Percentiles rank a stretch among this genome's conserved stretches.
phyloP scores from a whole-genome alignment of 495 filamentous ascomycete species.

The Hypoxylon lienhwacheense region DNA sequence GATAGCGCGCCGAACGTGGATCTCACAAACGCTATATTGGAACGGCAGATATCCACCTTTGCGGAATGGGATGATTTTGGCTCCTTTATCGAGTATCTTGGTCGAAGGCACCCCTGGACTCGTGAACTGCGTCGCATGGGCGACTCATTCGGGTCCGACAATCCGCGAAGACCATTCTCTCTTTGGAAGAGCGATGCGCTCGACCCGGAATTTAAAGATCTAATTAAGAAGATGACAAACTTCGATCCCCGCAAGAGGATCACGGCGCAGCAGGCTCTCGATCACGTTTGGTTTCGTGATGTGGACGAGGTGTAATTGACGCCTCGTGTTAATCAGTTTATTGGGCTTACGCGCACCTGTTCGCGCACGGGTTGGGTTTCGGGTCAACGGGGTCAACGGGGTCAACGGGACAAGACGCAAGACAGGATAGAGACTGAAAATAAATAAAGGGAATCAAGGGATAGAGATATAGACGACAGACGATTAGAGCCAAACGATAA shows the following conservation, averaged over 20 bases:
- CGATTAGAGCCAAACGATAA: constrained; percentile 12
- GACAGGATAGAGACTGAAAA: constrained; percentile 22
- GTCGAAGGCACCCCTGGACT: constrained; percentile 44
- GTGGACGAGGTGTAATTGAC: constrained; percentile 23
- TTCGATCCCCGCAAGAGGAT: constrained; percentile 42
- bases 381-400: background rate
- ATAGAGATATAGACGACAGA: constrained; percentile 28
- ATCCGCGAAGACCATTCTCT: constrained; percentile 42
- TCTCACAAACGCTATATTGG: constrained; percentile 48
- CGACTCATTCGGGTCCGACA: constrained; percentile 42
- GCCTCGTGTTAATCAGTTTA: constrained; percentile 1
- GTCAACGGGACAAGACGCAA: constrained; percentile 3
- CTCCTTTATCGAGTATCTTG: constrained; percentile 42
- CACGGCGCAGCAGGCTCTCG: constrained; percentile 39
- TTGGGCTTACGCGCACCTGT: constrained; percentile 5
- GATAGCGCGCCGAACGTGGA: constrained; percentile 48
- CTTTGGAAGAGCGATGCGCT: constrained; percentile 41
- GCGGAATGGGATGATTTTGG: constrained; percentile 46
- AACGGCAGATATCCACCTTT: constrained; percentile 55
- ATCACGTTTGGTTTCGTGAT: constrained; percentile 41
- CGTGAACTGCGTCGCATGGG: constrained; percentile 33
- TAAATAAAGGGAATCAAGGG: constrained; percentile 11
- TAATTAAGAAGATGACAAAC: constrained; percentile 43
- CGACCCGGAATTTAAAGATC: constrained; percentile 46
- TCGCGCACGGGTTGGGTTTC: constrained; percentile 2